phyloP scores from a whole-genome alignment of 2,329 filamentous ascomycete genomes.

The Cercospora citrullina region DNA sequence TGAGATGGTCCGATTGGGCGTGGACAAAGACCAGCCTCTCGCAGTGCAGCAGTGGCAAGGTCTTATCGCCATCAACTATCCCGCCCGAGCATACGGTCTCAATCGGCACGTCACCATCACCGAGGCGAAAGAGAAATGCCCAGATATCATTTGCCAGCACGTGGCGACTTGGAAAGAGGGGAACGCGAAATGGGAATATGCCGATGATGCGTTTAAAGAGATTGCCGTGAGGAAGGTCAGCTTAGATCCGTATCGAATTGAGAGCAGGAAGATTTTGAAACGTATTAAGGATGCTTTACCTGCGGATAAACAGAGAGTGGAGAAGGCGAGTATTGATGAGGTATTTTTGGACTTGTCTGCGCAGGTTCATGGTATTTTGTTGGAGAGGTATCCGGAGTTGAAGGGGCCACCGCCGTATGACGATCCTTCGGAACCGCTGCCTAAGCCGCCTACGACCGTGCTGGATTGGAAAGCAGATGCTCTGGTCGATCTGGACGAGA shows the following conservation, averaged over 20 bases:
- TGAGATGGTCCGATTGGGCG: slow-evolving; percentile 81
- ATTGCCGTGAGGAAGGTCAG: slow-evolving; percentile 92
- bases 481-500: slow-evolving; percentile 52
- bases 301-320: slow-evolving; percentile 65
- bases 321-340: slow-evolving; percentile 95
- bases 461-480: slow-evolving; percentile 78
- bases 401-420: slow-evolving; percentile 67
- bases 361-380: slow-evolving; percentile 72
- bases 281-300: slow-evolving; percentile 74
- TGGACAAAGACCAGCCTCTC: slow-evolving; percentile 73
- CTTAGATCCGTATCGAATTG: slow-evolving; percentile 83
- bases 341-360: slow-evolving; percentile 90
- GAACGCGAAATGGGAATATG: slow-evolving; percentile 88
- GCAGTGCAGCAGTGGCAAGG: slow-evolving; percentile 96
- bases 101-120: slow-evolving; percentile 73
- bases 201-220: slow-evolving; percentile 72
- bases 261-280: slow-evolving; percentile 79
- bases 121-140: slow-evolving; percentile 86
- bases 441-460: slow-evolving; percentile 69
- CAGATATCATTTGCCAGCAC: slow-evolving; percentile 80
- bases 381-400: slow-evolving; percentile 76
- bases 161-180: slow-evolving; percentile 94
- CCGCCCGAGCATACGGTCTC: slow-evolving; percentile 78
- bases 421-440: slow-evolving; percentile 67
- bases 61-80: slow-evolving; percentile 94